Base-by-base conservation (phyloP, 345 rosid genomes). In the Eucalyptus viminalis region DNA sequence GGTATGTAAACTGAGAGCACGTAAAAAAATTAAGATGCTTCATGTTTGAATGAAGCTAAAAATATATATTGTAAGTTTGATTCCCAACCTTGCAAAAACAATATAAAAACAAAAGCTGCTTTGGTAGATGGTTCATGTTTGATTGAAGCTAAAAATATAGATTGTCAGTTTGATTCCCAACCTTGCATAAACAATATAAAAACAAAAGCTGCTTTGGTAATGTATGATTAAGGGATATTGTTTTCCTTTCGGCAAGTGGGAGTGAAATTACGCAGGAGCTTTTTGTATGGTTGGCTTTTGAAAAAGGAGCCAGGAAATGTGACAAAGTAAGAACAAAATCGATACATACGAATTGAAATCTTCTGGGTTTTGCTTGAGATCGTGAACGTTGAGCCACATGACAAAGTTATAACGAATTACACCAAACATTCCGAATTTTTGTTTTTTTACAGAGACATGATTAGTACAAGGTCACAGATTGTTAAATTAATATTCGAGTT, bases 381-480 rank as follows among this genome's bases (percentile, higher is more conserved):
- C 31, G 7, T 27, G 14, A 25, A 60, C 0, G 4, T 60, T 1
- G 7, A 27, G 3, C 5, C 31, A 27, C 31, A 21, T 56, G 62
- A 56, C 62, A 10, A 56, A 22, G 0, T 56, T 56, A 56, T 56
- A 10, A 22, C 2, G 6, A 56, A 56, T 22, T 56, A 21, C 1
- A 0, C 29, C 13, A 56, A 56, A 56, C 0, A 56, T 22, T 56
- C 27, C 0, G 3, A 56, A 56, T 54, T 54, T 54, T 54, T 1
- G 4, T 54, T 54, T 54, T 54, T 54, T 11, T 54, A 4, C 1
- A 54, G 2, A 54, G 60, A 2, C 5, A 54, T 54, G 60, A 54
- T 56, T 56, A 56, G 62, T 22, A 56, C 1, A 0, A 9, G 29
- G 1, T 56, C 12, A 50, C 3, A 15, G 0, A 50, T 0, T 50